Conservation (phyloP, 179 eudicot genomes). For the Silene coronaria region DNA sequence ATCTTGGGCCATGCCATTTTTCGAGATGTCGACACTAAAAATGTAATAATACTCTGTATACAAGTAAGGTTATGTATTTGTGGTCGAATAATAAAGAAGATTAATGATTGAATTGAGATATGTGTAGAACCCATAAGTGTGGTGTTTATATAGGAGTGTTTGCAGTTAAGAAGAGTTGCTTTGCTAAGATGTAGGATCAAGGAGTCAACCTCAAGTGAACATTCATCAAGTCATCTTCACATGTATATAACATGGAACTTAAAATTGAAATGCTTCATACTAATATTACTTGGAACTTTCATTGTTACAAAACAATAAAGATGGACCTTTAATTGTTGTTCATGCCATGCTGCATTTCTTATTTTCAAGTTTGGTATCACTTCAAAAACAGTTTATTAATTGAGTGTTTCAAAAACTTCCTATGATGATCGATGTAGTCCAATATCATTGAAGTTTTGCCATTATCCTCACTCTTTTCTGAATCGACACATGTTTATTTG, state of each 20-base stretch:
- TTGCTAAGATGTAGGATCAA: slow-evolving; percentile 27
- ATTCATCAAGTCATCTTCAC: slow-evolving; percentile 25
- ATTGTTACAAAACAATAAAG: not conserved
- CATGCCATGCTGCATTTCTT: slow-evolving; percentile 5
- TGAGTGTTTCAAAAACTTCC: not conserved
- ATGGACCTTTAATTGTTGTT: slow-evolving; percentile 18
- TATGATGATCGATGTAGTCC: no score
- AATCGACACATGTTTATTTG: no score
- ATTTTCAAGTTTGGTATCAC: slow-evolving; percentile 12
- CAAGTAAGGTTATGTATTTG: not conserved
- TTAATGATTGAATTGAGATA: not conserved
- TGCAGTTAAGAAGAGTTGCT: slow-evolving; percentile 9
- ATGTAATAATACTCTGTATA: not conserved
- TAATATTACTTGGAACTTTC: not conserved
- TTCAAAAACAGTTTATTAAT: not conserved
- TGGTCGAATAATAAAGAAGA: not conserved
- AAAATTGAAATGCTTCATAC: not conserved
- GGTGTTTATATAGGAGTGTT: slow-evolving; percentile 18
- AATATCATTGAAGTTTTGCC: no score
- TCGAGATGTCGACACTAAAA: not conserved
- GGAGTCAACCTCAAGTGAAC: slow-evolving; percentile 17
- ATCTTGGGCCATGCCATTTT: slow-evolving; percentile 30
- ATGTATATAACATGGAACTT: slow-evolving; percentile 13
- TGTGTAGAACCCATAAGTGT: not conserved
- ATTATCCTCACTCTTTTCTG: no score